Conservation (phyloP, 805 yeast species). For the Zygosaccharomyces bailii region DNA sequence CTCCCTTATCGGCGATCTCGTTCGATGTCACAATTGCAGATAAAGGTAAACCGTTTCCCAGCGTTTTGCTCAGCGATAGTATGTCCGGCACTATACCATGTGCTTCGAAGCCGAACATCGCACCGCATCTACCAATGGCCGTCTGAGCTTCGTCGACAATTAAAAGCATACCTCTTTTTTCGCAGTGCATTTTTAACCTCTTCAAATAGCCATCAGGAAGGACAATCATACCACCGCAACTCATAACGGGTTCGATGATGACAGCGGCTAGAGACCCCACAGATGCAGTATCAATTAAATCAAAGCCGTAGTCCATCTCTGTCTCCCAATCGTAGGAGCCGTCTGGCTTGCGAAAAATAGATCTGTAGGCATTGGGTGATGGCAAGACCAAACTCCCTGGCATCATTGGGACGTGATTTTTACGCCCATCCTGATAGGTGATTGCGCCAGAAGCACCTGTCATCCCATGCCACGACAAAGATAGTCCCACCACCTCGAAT, state of each 20-base stretch:
- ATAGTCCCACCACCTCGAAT: constrained; percentile 30
- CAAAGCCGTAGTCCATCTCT: constrained; percentile 30
- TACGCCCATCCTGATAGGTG: constrained; percentile 30
- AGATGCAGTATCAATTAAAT: constrained; percentile 28
- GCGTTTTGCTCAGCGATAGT: constrained; percentile 33
- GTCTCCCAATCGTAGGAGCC: constrained; percentile 34
- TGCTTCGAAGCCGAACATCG: constrained; percentile 40
- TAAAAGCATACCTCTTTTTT: constrained; percentile 44
- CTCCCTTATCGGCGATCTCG: constrained; percentile 25
- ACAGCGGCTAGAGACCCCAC: constrained; percentile 47
- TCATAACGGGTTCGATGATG: constrained; percentile 50
- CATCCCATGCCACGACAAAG: constrained; percentile 34
- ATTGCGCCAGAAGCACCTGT: constrained; percentile 29
- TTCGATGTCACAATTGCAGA: constrained; percentile 33
- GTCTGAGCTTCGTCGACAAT: constrained; percentile 56
- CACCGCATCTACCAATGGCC: constrained; percentile 53
- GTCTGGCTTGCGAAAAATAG: constrained; percentile 28
- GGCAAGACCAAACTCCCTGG: constrained; percentile 31
- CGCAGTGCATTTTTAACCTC: constrained; percentile 29
- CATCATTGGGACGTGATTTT: constrained; percentile 30
- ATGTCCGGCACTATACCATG: constrained; percentile 36
- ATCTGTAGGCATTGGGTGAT: constrained; percentile 30
- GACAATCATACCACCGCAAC: constrained; percentile 52
- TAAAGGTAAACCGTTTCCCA: constrained; percentile 36
- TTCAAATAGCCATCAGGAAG: constrained; percentile 35